Conservation (phyloP, 2,329 filamentous ascomycete species). For the Cladosporium sphaerospermum region DNA sequence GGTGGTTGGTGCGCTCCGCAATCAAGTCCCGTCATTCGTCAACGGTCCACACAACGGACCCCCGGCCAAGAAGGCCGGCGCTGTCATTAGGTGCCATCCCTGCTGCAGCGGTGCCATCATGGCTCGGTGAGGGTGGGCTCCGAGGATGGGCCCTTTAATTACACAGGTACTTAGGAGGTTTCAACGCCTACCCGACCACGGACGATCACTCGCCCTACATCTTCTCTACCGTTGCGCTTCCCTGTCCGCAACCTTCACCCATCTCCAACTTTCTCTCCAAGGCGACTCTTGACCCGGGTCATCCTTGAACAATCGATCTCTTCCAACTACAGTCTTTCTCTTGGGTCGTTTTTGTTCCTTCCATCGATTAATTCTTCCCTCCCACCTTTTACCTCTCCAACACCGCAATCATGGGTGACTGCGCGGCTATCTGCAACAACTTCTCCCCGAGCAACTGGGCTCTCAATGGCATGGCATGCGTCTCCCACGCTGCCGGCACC, state of each 20-base stretch:
- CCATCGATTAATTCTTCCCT: neutral
- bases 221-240: neutral
- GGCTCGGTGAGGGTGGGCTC: neutral
- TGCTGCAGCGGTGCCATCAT: neutral
- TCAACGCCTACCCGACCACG: conserved; percentile 9
- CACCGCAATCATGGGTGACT: conserved; percentile 8
- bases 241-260: neutral
- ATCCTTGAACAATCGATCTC: neutral
- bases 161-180: conserved; percentile 5
- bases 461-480: conserved; percentile 1
- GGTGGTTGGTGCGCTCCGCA: conserved; percentile 4
- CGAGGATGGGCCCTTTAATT: conserved; percentile 11
- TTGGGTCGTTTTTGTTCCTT: conserved; percentile 6
- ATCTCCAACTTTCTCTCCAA: neutral
- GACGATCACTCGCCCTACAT: neutral
- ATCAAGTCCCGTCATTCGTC: conserved; percentile 6
- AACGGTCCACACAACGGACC: conserved; percentile 3
- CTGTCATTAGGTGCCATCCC: conserved; percentile 4
- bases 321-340: conserved; percentile 8
- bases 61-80: conserved; percentile 7
- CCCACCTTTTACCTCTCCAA: neutral
- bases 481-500: neutral
- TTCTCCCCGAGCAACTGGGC: conserved; percentile 12
- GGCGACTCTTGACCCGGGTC: conserved; percentile 7
- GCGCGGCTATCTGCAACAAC: conserved; percentile 10